Conservation (phyloP, 345 rosid species). For the Cardamine chenopodiifolia region DNA sequence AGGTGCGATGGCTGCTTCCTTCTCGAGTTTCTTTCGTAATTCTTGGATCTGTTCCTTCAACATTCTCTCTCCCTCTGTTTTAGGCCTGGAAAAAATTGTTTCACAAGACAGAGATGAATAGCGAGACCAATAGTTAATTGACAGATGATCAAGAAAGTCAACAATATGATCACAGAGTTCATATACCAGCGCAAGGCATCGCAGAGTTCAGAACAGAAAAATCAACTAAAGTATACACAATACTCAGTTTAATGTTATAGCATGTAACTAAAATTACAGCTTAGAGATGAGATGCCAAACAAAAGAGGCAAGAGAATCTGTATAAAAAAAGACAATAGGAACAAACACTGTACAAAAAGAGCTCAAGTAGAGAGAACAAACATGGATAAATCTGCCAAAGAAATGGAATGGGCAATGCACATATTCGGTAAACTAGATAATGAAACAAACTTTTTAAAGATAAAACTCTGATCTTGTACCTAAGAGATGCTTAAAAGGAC, state of each 20-base stretch:
- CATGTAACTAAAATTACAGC: not conserved
- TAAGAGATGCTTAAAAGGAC: conserved; percentile 28
- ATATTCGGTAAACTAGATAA: not conserved
- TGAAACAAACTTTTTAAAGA: not conserved
- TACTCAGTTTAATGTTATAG: not conserved
- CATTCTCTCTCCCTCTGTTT: conserved; percentile 74
- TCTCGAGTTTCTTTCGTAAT: conserved; percentile 54
- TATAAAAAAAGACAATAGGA: not conserved
- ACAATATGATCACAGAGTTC: not conserved
- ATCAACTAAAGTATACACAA: conserved; percentile 1
- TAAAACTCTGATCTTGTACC: not conserved
- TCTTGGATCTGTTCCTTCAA: conserved; percentile 70
- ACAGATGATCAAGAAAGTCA: conserved; percentile 13
- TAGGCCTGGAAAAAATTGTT: conserved; percentile 61
- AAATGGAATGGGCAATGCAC: not conserved
- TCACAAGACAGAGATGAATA: not conserved
- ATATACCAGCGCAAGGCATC: not conserved
- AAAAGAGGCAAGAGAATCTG: not conserved
- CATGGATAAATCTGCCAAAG: not conserved
- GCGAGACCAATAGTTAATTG: conserved; percentile 8
- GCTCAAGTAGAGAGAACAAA: not conserved
- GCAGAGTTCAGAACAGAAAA: not conserved
- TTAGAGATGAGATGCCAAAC: not conserved
- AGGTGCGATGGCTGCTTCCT: conserved; percentile 43
- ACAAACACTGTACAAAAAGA: not conserved